Conservation (phyloP, 148 eudicot species). For the Rhododendron vialii region DNA sequence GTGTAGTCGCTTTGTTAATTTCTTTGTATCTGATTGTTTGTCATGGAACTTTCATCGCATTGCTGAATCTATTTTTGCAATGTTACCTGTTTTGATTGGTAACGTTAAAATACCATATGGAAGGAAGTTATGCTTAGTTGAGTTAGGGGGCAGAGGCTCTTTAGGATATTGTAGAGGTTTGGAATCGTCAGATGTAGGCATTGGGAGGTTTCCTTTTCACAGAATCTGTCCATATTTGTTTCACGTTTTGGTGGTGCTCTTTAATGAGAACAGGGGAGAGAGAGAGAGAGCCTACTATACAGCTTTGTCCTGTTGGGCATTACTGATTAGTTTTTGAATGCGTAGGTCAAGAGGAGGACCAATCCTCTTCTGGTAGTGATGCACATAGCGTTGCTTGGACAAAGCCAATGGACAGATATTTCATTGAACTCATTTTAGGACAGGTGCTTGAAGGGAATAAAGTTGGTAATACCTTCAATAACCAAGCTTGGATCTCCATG, state of each 20-base stretch:
- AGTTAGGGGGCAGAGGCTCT: not conserved
- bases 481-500: conserved; percentile 12
- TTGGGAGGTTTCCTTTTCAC: not conserved
- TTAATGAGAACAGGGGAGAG: not conserved
- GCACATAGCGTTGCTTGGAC: not conserved
- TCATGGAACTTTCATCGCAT: not conserved
- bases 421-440: conserved; percentile 5
- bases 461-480: conserved; percentile 2
- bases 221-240: not conserved
- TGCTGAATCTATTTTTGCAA: too few species aligned
- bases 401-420: conserved; percentile 11
- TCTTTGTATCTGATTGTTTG: not conserved
- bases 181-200: not conserved
- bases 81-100: not conserved
- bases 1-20: not conserved
- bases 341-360: conserved; percentile 5
- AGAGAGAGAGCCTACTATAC: too few species aligned
- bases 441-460: conserved; percentile 13
- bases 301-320: not conserved
- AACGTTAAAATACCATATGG: not conserved
- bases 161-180: not conserved
- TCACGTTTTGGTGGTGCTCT: not conserved
- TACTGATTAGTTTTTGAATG: not conserved
- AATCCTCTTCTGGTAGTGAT: not conserved
- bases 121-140: not conserved